Base-by-base conservation (phyloP, 805 yeast genomes). In the Candida montana region DNA sequence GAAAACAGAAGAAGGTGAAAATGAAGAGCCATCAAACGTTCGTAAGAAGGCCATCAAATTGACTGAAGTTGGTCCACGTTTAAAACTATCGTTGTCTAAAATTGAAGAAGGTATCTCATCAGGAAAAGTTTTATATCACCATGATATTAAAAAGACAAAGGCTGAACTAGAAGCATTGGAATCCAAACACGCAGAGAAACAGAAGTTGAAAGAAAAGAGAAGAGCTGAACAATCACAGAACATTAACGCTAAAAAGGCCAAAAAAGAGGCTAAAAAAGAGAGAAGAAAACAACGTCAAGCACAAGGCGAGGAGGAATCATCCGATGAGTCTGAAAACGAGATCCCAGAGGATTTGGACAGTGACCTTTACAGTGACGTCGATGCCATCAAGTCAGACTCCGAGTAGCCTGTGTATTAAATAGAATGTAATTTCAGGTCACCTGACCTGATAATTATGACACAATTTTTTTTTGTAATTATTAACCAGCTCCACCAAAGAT, bases 61-160 rank as follows among this genome's bases (percentile, higher is more conserved):
- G 38, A 86, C 91, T 1, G 99, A 93, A 62, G 68, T 91, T 37
- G 99, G 99, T 0, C 99, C 99, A 29, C 74, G 99, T 50, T 64
- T 93, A 62, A 78, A 76, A 51, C 67, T 93, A 62, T 69, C 79
- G 39, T 67, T 93, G 44, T 67, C 83, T 37, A 93, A 93, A 66
- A 86, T 93, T 40, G 97, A 91, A 64, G 98, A 91, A 57, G 95
- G 93, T 15, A 75, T 86, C 18, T 91, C 96, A 44, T 69, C 81
- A 0, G 96, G 97, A 39, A 90, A 87, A 65, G 87, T 93, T 15
- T 63, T 93, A 46, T 87, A 84, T 64, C 99, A 93, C 60, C 72
- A 86, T 34, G 72, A 68, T 40, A 69, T 88, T 46, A 66, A 67
- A 39, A 90, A 90, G 64, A 62, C 84, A 4, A 69, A 70, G 45